Base-by-base conservation (phyloP, 2,329 filamentous ascomycete species). In the Aquanectria penicillioides region DNA sequence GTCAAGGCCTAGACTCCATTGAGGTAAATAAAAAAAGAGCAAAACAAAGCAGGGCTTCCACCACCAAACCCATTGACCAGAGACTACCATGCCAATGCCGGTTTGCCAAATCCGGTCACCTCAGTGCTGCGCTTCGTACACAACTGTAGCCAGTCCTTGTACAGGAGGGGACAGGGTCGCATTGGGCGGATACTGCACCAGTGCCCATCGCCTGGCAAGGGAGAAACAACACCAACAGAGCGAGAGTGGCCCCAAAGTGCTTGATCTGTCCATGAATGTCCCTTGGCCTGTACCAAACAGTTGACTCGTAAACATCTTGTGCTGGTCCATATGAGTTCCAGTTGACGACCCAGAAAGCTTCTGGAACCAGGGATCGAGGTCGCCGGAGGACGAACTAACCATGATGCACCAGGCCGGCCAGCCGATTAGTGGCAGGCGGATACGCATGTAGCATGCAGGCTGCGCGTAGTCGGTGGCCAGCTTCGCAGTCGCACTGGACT, bases 131-230 rank as follows among this genome's bases (percentile, higher is more conserved):
- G n/a, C n/a, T n/a, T n/a, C n/a, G n/a, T n/a, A n/a, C n/a, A n/a
- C n/a, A n/a, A n/a, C n/a, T n/a, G n/a, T n/a, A n/a, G n/a, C 17
- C 17, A 3, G 13, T 28, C 20, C 20, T 23, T 50, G 22, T 29
- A n/a, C 17, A n/a, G 20, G 23, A 23, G 11, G 5, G 20, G n/a
- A n/a, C 10, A 37, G 46, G 29, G 53, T 44, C 25, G 38, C 25
- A 50, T 57, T 57, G 31, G 53, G 53, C 38, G 37, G 46, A 38
- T 37, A 46, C 38, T 50, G 15, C 36, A 28, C 48, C 20, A 26
- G 26, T 34, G 29, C 25, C 36, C 33, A 28, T 28, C 44, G 25
- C 46, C 20, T 29, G 36, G 38, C 15, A 26, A 48, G 26, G 36
- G 18, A 22, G 28, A 55, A 26, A 40, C 25, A 43, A n/a, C 23